Evolutionary conservation across 2,329 filamentous ascomycete species (phyloP).

Genomic region (Hypoxylon sp.): DNA sequence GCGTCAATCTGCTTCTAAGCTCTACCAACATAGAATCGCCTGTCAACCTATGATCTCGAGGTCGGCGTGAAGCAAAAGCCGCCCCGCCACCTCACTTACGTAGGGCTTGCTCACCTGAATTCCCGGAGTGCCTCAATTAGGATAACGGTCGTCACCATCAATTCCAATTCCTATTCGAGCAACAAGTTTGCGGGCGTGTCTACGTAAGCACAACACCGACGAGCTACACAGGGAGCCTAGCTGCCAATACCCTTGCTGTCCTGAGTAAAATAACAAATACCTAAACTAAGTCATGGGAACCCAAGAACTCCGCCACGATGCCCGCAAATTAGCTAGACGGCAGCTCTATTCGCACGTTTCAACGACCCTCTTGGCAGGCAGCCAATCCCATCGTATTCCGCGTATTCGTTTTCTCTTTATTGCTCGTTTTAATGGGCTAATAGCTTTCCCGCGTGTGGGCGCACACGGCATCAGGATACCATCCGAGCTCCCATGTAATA

Average conservation of each 20-base stretch:
- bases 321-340: constrained; percentile 21
- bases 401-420: constrained; percentile 36
- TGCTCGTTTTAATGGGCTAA: constrained; percentile 1
- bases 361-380: constrained; percentile 18
- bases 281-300: neutral
- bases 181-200: constrained; percentile 18
- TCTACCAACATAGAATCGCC: constrained; percentile 6
- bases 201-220: constrained; percentile 33
- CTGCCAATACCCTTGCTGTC: constrained; percentile 3
- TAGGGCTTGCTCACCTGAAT: constrained; percentile 24
- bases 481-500: constrained; percentile 23
- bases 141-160: constrained; percentile 4
- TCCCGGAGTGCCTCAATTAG: constrained; percentile 31
- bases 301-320: constrained; percentile 24
- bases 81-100: constrained; percentile 24
- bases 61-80: constrained; percentile 29
- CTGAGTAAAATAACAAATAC: neutral
- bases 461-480: constrained; percentile 24
- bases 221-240: constrained; percentile 22
- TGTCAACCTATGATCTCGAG: constrained; percentile 19
- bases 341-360: constrained; percentile 4
- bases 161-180: constrained; percentile 20
- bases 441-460: constrained; percentile 19
- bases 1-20: neutral
- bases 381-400: constrained; percentile 7